Evolutionary conservation across 768 basidiomycete genomes (phyloP).

Genomic region (Kwoniella heveanensis): DNA sequence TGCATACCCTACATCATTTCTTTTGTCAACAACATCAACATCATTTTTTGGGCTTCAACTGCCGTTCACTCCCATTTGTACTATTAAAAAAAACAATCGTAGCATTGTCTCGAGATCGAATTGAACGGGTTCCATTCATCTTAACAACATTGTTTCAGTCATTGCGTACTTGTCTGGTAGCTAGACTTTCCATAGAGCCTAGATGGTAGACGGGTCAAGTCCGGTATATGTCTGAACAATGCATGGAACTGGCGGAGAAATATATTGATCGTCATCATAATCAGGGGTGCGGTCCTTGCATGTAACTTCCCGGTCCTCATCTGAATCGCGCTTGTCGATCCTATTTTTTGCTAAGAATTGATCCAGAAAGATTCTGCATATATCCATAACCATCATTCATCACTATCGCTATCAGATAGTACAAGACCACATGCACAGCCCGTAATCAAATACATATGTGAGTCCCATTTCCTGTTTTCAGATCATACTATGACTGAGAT

Average conservation of each 20-base stretch:
- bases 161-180: neutral
- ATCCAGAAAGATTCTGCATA: too few relatives aligned
- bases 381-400: too few relatives aligned
- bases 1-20: slow-evolving; percentile 17
- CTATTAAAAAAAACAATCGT: neutral
- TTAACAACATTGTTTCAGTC: neutral
- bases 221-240: slow-evolving; percentile 3
- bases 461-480: too few relatives aligned
- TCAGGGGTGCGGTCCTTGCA: too few relatives aligned
- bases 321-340: too few relatives aligned
- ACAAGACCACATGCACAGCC: too few relatives aligned
- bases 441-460: too few relatives aligned
- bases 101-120: slow-evolving; percentile 14
- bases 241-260: slow-evolving; percentile 29
- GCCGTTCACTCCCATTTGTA: slow-evolving; percentile 20
- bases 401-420: too few relatives aligned
- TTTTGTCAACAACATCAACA: slow-evolving; percentile 7
- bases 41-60: slow-evolving; percentile 36
- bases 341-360: too few relatives aligned
- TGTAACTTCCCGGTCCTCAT: too few relatives aligned
- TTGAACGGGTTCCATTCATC: slow-evolving; percentile 21
- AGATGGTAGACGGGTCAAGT: neutral
- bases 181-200: neutral
- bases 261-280: neutral
- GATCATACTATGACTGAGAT: too few relatives aligned